These are phyloP conservation scores for Spergularia marina DNA, from an alignment of 148 eudicot genomes.

Conservation along the genomic window DNA sequence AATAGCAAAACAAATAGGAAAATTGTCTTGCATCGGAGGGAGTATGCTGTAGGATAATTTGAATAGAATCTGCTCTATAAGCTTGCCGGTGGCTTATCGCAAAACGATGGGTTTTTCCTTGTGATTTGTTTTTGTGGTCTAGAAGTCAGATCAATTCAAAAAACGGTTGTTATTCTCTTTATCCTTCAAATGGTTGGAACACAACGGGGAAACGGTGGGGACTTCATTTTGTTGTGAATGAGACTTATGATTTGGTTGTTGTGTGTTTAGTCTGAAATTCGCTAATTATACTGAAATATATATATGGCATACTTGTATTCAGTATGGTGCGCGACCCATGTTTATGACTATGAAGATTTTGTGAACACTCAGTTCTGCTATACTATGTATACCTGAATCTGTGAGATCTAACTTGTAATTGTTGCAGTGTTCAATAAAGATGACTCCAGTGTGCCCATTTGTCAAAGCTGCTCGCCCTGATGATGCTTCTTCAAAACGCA, in stretches of 20 bases:
- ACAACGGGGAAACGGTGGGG: not conserved
- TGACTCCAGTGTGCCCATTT: conserved; percentile 97
- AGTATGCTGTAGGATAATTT: not conserved
- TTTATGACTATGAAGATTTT: no score
- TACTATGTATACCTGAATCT: not conserved
- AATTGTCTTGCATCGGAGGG: no score
- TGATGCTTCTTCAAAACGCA: conserved; percentile 57
- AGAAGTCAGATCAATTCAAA: not conserved
- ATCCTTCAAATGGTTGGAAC: not conserved
- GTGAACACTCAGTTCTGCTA: not conserved
- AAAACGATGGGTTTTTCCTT: not conserved
- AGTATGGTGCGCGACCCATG: not conserved
- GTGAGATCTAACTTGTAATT: conserved; percentile 5
- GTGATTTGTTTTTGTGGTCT: not conserved
- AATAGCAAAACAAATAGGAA: no score
- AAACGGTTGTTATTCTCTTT: not conserved
- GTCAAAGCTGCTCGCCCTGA: conserved; percentile 88
- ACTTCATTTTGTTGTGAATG: not conserved
- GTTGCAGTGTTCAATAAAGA: conserved; percentile 27
- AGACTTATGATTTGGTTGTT: not conserved
- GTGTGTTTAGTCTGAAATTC: not conserved
- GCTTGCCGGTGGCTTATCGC: not conserved
- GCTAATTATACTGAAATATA: not conserved
- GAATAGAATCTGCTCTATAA: not conserved
- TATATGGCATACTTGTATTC: not conserved